Evolutionary conservation across 352 stramenopile genomes (phyloP).

Genomic region (Thraustochytrium sp.): DNA sequence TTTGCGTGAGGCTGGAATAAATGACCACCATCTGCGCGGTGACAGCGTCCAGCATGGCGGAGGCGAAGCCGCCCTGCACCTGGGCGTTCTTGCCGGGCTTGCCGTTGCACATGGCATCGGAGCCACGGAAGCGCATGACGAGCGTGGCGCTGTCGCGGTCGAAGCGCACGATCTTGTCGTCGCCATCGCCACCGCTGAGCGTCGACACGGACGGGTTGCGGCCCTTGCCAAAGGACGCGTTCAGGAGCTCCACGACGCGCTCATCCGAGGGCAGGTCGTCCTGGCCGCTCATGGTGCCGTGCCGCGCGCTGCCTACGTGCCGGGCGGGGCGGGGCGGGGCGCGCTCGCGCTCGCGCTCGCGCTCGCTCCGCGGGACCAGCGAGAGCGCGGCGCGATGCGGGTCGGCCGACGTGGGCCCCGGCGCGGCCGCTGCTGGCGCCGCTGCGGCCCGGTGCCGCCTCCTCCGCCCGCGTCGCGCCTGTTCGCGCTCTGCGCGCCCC

Average conservation of each 20-base stretch:
- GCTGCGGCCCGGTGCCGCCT: no score
- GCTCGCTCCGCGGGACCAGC: background rate
- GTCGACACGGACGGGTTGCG: constrained; percentile 35
- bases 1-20: constrained; percentile 5
- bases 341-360: background rate
- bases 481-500: no score
- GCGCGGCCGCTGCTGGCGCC: no score
- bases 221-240: constrained; percentile 20
- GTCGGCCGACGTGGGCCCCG: no score
- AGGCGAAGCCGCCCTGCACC: constrained; percentile 39
- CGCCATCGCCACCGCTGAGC: constrained; percentile 5
- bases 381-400: no score
- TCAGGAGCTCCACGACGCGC: constrained; percentile 39
- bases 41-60: constrained; percentile 37
- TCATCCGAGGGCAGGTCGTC: constrained; percentile 19
- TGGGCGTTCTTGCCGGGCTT: constrained; percentile 22
- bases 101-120: constrained; percentile 43
- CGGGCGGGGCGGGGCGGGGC: no score
- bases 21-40: constrained; percentile 36
- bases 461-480: no score
- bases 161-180: constrained; percentile 25
- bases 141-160: background rate
- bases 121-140: constrained; percentile 17
- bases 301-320: background rate
- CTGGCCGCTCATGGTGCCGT: background rate